Percentiles rank a stretch among this genome's conserved stretches.
Conservation (phyloP, 2,329 filamentous ascomycete genomes). For the Aspergillus pseudoviridinutans region DNA sequence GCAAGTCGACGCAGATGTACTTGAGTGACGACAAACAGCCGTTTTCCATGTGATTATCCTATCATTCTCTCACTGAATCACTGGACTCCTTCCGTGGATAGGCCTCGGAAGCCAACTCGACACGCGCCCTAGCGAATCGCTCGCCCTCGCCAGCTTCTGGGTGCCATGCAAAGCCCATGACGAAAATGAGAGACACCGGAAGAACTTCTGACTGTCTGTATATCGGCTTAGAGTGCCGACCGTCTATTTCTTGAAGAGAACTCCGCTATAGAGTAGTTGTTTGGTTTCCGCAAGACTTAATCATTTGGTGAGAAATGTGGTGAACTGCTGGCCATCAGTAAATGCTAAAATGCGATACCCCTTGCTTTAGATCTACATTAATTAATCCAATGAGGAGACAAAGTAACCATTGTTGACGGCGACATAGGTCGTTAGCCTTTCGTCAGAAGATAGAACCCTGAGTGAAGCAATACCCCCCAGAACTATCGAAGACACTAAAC, state of each 20-base stretch:
- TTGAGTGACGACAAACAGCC: not conserved
- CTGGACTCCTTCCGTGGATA: not conserved
- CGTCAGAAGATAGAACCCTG: not conserved
- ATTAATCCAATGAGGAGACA: not conserved
- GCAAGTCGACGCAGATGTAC: not conserved
- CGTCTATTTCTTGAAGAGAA: not conserved
- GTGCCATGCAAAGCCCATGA: not conserved
- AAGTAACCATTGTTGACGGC: not conserved
- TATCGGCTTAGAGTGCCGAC: not conserved
- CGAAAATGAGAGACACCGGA: not conserved
- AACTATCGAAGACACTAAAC: not conserved
- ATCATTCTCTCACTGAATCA: not conserved
- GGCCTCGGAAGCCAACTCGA: too few relatives aligned
- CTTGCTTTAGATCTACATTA: not conserved
- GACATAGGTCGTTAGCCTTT: not conserved
- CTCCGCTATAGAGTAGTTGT: not conserved
- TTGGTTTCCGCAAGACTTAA: not conserved
- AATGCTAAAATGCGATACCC: not conserved
- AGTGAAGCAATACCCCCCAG: not conserved
- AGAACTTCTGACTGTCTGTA: not conserved
- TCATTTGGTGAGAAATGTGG: not conserved
- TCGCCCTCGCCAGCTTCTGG: not conserved
- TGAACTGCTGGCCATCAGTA: not conserved
- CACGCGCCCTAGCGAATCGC: too few relatives aligned
- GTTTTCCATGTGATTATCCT: too few relatives aligned